Base-by-base conservation (phyloP, 2,329 filamentous ascomycete species). In the Fusarium mangiferae region DNA sequence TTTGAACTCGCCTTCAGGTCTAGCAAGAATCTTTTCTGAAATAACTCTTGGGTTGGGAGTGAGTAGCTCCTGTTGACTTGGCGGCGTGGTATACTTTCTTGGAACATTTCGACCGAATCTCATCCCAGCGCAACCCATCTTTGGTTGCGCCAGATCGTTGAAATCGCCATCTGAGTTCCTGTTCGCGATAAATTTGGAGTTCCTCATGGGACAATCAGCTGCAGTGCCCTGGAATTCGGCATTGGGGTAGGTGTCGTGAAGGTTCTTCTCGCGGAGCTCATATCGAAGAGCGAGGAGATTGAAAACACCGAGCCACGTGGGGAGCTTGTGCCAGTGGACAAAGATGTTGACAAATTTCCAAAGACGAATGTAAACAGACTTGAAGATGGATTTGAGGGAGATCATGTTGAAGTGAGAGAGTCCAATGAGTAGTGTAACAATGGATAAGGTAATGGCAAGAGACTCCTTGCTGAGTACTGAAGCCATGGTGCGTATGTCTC, bases 101-200 rank as follows among this genome's bases (percentile, higher is more conserved):
- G 69, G 69, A 24, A 72, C 69, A 20, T 72, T 72, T 11, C 69
- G 69, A 20, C 69, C 69, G 6, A 72, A 73, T 11, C 69, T 59
- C 69, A 65, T 72, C 13, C 69, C 64, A 22, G 45, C 57, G 2
- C 64, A 72, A 0, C 69, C 69, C 69, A 73, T 73, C 39, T 48
- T 72, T 17, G 69, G 69, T 1, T 68, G 56, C 2, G 46, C 26
- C 1, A 72, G 64, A 9, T 72, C 69, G 11, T 72, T 73, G 8
- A 56, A 72, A 5, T 59, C 44, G 3, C 69, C 69, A 17, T 73
- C 65, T 0, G 69, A 72, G 18, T 72, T 58, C 1, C 69, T 28
- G 1, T 14, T 63, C 0, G 69, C 28, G 4, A 73, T 42, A 2
- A 73, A 69, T 26, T 73, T 72, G 6, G 69, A 73, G 42, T 73